Evolutionary conservation across 805 yeast genomes (phyloP), one percentile per base, ranked within the genome.

Genomic region (Komagataella mondaviorum): DNA sequence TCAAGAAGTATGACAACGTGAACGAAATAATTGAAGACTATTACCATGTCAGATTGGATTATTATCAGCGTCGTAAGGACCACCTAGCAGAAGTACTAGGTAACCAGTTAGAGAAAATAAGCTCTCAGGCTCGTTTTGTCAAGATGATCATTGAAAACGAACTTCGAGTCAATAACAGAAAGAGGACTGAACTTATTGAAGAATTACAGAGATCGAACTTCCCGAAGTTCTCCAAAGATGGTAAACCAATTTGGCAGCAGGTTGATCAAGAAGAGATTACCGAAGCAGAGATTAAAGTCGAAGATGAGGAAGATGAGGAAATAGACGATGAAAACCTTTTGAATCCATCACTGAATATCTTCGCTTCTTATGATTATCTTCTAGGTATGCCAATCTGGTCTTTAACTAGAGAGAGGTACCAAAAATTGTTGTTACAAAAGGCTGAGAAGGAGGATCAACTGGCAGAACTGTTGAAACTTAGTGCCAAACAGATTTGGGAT

Each of bases 311-410:
- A 12, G 73, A 65, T 57, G 66, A 64, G 43, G 62, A 65, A 43
- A 62, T 61, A 6, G 59, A 59, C 18, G 65, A 61, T 3, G 66
- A 69, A n/a, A 66, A 64, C 20, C 76, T 78, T n/a, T 63, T 64
- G 22, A 61, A 61, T 20, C 63, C 63, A 50, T 61, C 60, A 46
- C 75, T 72, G 49, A 83, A 80, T 22, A 68, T 77, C 14, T 73
- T 75, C 50, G 78, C 88, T 7, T 73, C 83, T 6, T 91, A 80
- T 65, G 98, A 93, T 60, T 93, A 93, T 59, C 72, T 93, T 55
- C 72, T 93, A 51, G 95, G 93, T 51, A 86, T 93, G 96, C 79
- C 89, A 43, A 82, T 93, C 56, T 88, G 96, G 93, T 85, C 96
- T 44, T 77, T 93, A 62, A 91, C 99, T 0, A 76, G 75, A 53